phyloP scores from a whole-genome alignment of 2,329 filamentous ascomycete genomes.

The Epichloe sp. region DNA sequence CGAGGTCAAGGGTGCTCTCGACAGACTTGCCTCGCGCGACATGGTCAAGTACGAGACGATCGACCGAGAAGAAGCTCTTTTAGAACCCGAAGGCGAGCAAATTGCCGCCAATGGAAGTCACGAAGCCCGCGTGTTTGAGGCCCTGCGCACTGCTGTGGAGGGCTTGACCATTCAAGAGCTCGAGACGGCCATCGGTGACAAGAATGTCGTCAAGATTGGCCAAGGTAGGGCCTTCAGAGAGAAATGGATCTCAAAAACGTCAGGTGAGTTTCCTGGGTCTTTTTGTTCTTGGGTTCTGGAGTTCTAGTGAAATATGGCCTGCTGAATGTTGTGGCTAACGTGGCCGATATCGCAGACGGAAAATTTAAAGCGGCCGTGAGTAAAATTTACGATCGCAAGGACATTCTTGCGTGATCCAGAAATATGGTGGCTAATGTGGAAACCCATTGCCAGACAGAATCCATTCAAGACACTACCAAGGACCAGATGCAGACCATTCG shows the following conservation, averaged over 20 bases:
- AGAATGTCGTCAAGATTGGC: constrained; percentile 67
- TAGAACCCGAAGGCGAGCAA: constrained; percentile 63
- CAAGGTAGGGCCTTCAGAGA: constrained; percentile 86
- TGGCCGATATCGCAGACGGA: constrained; percentile 4
- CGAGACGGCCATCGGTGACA: constrained; percentile 56
- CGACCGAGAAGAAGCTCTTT: constrained; percentile 61
- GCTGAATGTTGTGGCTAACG: constrained; percentile 1
- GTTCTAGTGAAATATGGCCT: background rate
- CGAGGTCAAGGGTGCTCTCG: constrained; percentile 73
- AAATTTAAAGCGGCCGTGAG: constrained; percentile 6
- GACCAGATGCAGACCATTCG: constrained; percentile 64
- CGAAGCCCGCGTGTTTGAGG: constrained; percentile 71
- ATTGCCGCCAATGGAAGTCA: constrained; percentile 67
- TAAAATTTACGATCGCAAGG: background rate
- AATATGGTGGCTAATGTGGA: background rate
- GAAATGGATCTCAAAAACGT: constrained; percentile 56
- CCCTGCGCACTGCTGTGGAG: constrained; percentile 56
- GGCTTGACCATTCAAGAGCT: constrained; percentile 71
- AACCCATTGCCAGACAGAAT: constrained; percentile 37
- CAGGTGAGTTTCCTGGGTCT: constrained; percentile 28
- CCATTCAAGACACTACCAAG: constrained; percentile 67
- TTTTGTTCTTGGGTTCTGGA: background rate
- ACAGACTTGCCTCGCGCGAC: constrained; percentile 68
- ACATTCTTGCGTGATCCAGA: background rate
- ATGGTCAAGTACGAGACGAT: constrained; percentile 82